phyloP scores from a whole-genome alignment of 1,284 basidiomycete species.

The Hypsizygus ulmarius region DNA sequence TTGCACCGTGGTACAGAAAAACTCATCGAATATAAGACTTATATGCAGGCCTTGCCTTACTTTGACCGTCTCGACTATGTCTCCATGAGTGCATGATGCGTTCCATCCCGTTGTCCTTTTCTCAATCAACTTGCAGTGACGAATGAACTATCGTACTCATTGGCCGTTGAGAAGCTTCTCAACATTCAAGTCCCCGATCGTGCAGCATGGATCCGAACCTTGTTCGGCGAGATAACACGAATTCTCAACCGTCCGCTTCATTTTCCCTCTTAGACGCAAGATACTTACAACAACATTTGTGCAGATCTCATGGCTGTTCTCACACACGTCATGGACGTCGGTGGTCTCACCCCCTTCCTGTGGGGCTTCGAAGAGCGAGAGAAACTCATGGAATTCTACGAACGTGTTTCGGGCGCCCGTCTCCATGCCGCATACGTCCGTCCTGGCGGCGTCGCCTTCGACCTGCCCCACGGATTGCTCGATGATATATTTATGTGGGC shows the following conservation, averaged over 20 bases:
- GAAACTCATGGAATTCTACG: slow-evolving; percentile 99
- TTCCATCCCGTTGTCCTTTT: background rate
- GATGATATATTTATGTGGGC: slow-evolving; percentile 99
- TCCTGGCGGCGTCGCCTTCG: slow-evolving; percentile 97
- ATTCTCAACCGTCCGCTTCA: slow-evolving; percentile 80
- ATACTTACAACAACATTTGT: background rate
- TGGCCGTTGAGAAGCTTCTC: slow-evolving; percentile 97
- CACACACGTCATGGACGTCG: slow-evolving; percentile 95
- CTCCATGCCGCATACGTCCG: slow-evolving; percentile 98
- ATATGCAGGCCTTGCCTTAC: slow-evolving; percentile 97
- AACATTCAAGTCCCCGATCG: slow-evolving; percentile 99
- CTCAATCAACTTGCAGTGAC: slow-evolving; percentile 68
- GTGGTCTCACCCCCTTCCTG: slow-evolving; percentile 96
- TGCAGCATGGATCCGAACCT: slow-evolving; percentile 97
- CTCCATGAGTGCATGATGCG: slow-evolving; percentile 94
- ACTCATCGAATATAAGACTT: slow-evolving; percentile 99
- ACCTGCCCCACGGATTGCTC: slow-evolving; percentile 93
- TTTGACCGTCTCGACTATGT: slow-evolving; percentile 99
- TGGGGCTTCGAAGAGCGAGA: slow-evolving; percentile 99
- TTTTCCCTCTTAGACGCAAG: slow-evolving; percentile 1
- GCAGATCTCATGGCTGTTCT: slow-evolving; percentile 95
- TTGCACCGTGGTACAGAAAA: slow-evolving; percentile 98
- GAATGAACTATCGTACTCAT: slow-evolving; percentile 94
- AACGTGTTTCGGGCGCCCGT: slow-evolving; percentile 96
- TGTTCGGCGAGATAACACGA: slow-evolving; percentile 97